These are phyloP conservation scores for Suhomyces taliae DNA, from an alignment of 1,139 yeast genomes.

Conservation along the genomic window DNA sequence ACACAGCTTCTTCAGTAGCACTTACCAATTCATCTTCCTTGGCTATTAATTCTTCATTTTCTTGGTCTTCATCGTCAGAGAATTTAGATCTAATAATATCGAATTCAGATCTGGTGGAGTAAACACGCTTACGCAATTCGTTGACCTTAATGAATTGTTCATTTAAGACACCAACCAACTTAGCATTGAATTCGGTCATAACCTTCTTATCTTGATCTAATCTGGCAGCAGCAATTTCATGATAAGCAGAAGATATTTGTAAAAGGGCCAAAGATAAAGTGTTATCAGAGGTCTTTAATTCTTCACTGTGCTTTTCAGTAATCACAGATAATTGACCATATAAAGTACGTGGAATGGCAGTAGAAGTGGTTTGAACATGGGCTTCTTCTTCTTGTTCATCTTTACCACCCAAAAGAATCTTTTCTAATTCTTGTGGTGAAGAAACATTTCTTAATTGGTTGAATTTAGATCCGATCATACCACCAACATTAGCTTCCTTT, in stretches of 20 bases:
- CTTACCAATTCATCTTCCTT: slow-evolving; percentile 78
- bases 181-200: slow-evolving; percentile 54
- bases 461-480: slow-evolving; percentile 53
- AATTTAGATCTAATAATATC: slow-evolving; percentile 58
- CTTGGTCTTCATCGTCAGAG: slow-evolving; percentile 33
- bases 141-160: slow-evolving; percentile 61
- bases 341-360: slow-evolving; percentile 43
- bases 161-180: slow-evolving; percentile 51
- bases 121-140: slow-evolving; percentile 65
- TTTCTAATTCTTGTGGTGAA: slow-evolving; percentile 65
- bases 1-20: slow-evolving; percentile 75
- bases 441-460: slow-evolving; percentile 60
- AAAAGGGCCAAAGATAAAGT: slow-evolving; percentile 56
- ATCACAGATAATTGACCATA: slow-evolving; percentile 44
- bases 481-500: slow-evolving; percentile 64
- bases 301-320: slow-evolving; percentile 38
- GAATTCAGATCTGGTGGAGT: slow-evolving; percentile 65
- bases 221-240: slow-evolving; percentile 60
- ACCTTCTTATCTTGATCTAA: slow-evolving; percentile 66
- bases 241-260: slow-evolving; percentile 57
- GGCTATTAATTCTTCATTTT: slow-evolving; percentile 57
- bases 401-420: slow-evolving; percentile 34
- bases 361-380: slow-evolving; percentile 33
- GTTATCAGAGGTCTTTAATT: slow-evolving; percentile 42
- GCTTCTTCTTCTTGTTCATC: slow-evolving; percentile 20